Evolutionary conservation across 2,329 filamentous ascomycete genomes (phyloP).

Genomic region (Rasamsonia emersonii): DNA sequence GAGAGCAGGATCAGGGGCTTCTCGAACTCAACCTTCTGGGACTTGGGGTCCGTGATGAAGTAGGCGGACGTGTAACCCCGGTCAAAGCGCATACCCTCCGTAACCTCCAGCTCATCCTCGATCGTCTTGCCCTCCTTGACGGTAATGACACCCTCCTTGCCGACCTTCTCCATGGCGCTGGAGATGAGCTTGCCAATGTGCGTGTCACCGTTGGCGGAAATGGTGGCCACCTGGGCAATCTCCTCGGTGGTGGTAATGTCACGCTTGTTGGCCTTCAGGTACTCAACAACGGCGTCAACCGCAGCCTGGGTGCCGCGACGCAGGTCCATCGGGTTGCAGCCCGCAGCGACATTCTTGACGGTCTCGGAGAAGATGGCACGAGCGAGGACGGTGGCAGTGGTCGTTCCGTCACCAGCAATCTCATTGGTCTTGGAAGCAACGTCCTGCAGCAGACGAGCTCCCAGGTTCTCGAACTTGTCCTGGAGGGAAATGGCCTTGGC

Average conservation of each 20-base stretch:
- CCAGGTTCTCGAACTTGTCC: conserved; percentile 99
- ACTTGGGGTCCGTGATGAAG: conserved; percentile 99
- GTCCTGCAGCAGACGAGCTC: conserved; percentile 91
- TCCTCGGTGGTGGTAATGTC: conserved; percentile 97
- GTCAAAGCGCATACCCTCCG: conserved; percentile 99
- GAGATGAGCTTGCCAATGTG: conserved; percentile 95
- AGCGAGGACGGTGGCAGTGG: conserved; percentile 92
- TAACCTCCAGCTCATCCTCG: conserved; percentile 94
- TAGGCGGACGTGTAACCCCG: conserved; percentile 97
- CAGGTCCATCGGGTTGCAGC: conserved; percentile 99
- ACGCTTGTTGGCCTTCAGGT: conserved; percentile 89
- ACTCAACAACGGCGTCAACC: conserved; percentile 89
- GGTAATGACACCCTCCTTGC: conserved; percentile 99
- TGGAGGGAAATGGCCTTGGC: conserved; percentile 84
- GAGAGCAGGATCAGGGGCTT: conserved; percentile 97
- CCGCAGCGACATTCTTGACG: conserved; percentile 98
- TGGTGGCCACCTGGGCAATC: conserved; percentile 96
- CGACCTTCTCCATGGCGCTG: conserved; percentile 99
- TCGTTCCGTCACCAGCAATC: conserved; percentile 96
- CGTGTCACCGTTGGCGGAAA: conserved; percentile 91
- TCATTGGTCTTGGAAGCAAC: conserved; percentile 99
- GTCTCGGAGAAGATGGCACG: conserved; percentile 99
- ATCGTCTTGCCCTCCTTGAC: conserved; percentile 99
- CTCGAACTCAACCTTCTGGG: conserved; percentile 99
- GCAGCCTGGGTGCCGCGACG: conserved; percentile 94